phyloP scores from a whole-genome alignment of 176 grass and related monocot species.

The Zoysia pacifica region DNA sequence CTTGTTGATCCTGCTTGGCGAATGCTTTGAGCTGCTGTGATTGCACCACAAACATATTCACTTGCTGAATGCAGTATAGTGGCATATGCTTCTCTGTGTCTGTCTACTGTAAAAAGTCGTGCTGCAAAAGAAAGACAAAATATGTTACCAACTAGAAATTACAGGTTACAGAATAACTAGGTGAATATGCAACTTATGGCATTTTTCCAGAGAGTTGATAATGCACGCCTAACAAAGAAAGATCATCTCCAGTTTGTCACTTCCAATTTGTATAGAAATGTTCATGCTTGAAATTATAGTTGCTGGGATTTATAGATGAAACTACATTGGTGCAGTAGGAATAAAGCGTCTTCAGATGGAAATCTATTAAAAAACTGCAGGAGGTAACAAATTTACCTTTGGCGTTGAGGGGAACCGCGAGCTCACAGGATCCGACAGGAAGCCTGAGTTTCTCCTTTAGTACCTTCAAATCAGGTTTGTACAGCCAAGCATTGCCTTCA shows the following conservation, averaged over 20 bases:
- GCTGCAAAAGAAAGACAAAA: constrained; percentile 51
- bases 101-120: constrained; percentile 61
- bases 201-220: not conserved
- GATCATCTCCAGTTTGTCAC: not conserved
- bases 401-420: constrained; percentile 78
- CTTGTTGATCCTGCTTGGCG: constrained; percentile 82
- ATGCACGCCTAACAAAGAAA: not conserved
- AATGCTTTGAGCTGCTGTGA: constrained; percentile 90
- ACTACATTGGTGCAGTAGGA: not conserved
- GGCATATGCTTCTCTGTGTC: constrained; percentile 75
- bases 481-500: constrained; percentile 81
- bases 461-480: constrained; percentile 65
- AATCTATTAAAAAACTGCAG: constrained; percentile 7
- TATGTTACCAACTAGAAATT: constrained; percentile 15
- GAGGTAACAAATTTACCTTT: constrained; percentile 53
- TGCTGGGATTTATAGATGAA: not conserved
- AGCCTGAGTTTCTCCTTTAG: constrained; percentile 77
- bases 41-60: constrained; percentile 85
- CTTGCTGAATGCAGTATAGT: constrained; percentile 92
- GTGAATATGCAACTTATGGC: not conserved
- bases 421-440: constrained; percentile 84
- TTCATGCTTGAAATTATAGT: not conserved
- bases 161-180: not conserved
- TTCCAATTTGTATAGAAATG: not conserved
- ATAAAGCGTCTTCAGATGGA: not conserved